Percentiles rank a stretch among this genome's conserved stretches.
Evolutionary conservation across 768 basidiomycete genomes (phyloP).

Genomic region (Tremella fuciformis): DNA sequence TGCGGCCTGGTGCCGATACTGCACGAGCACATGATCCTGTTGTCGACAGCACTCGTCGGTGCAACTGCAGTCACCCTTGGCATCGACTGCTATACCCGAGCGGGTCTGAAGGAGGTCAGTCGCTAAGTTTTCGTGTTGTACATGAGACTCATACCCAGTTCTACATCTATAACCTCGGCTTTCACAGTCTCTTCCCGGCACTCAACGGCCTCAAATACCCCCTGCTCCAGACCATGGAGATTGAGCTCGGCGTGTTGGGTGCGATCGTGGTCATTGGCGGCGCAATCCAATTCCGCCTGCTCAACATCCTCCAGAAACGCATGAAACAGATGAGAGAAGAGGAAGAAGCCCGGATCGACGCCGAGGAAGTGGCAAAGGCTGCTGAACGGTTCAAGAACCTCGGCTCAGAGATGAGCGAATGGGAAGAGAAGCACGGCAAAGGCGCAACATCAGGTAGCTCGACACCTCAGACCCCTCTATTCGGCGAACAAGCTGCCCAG

Average conservation of each 20-base stretch:
- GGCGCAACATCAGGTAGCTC: slow-evolving; percentile 39
- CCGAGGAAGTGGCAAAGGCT: slow-evolving; percentile 71
- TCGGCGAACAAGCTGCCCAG: slow-evolving; percentile 3
- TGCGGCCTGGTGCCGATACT: slow-evolving; percentile 79
- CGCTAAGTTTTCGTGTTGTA: neutral
- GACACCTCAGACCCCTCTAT: neutral
- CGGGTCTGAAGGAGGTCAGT: slow-evolving; percentile 84
- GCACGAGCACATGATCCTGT: slow-evolving; percentile 80
- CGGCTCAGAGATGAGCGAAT: slow-evolving; percentile 69
- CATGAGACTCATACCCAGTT: slow-evolving; percentile 60
- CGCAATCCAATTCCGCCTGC: slow-evolving; percentile 83
- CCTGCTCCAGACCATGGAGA: slow-evolving; percentile 83
- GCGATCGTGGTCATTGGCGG: slow-evolving; percentile 81
- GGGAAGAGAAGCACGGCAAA: slow-evolving; percentile 81
- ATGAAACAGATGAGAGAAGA: slow-evolving; percentile 69
- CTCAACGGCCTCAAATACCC: slow-evolving; percentile 70
- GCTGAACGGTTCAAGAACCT: slow-evolving; percentile 66
- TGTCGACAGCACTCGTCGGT: slow-evolving; percentile 80
- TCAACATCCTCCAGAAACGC: slow-evolving; percentile 68
- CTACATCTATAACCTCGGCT: slow-evolving; percentile 94
- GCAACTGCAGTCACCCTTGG: slow-evolving; percentile 87
- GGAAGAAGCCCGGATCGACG: slow-evolving; percentile 69
- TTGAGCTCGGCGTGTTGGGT: slow-evolving; percentile 83
- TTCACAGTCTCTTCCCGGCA: slow-evolving; percentile 72
- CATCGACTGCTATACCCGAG: slow-evolving; percentile 88